Conservation (phyloP, 2,329 filamentous ascomycete species). For the Colletotrichum sp. region DNA sequence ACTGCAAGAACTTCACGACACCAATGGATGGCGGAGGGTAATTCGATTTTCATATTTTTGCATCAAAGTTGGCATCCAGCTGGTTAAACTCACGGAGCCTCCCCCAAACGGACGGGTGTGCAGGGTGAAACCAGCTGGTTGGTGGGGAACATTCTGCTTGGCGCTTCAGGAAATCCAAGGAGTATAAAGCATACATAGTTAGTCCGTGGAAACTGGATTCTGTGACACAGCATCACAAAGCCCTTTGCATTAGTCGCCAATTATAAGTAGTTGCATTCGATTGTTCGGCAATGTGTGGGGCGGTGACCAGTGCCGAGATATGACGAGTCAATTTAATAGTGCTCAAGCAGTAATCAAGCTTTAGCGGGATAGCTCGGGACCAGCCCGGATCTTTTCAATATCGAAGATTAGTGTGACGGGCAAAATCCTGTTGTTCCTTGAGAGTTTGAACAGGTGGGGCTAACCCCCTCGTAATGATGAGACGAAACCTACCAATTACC, state of each 20-base stretch:
- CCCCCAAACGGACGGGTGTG: neutral
- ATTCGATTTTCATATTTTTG: neutral
- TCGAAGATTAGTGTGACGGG: neutral
- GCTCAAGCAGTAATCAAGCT: neutral
- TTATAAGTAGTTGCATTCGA: neutral
- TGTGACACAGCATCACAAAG: neutral
- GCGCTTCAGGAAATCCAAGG: slow-evolving; percentile 1
- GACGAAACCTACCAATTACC: neutral
- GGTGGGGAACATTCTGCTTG: neutral
- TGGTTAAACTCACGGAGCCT: neutral
- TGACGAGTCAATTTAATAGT: neutral
- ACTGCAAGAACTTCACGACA: neutral
- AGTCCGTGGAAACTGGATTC: neutral
- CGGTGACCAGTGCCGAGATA: neutral
- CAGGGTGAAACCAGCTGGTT: neutral
- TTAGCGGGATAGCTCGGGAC: neutral
- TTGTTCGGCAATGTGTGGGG: neutral
- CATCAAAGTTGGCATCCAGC: neutral
- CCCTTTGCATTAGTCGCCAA: neutral
- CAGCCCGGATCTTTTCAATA: neutral
- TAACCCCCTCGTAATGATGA: neutral
- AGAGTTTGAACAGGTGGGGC: neutral
- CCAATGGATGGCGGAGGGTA: neutral
- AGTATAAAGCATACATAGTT: slow-evolving; percentile 9
- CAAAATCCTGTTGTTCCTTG: neutral